Evolutionary conservation across 1,284 basidiomycete genomes (phyloP).

Genomic region (Boletus nobilissimus): DNA sequence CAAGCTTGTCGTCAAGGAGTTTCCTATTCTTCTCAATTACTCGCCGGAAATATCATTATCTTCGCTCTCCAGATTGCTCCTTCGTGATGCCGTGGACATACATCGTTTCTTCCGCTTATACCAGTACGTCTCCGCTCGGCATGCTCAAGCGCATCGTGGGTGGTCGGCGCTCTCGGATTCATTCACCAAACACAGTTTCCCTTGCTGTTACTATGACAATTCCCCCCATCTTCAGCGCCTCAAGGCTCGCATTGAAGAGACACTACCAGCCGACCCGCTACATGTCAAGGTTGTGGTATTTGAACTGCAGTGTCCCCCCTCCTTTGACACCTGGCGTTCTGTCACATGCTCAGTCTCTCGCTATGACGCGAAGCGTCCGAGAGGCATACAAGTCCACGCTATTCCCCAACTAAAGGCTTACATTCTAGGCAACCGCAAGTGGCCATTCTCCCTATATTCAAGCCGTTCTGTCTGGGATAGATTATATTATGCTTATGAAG

Average conservation of each 20-base stretch:
- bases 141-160: not conserved
- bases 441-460: not conserved
- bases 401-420: not conserved
- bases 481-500: not conserved
- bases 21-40: not conserved
- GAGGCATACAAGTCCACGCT: not conserved
- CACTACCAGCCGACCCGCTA: not conserved
- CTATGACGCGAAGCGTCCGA: too few species aligned
- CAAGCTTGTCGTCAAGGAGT: not conserved
- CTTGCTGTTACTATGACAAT: conserved; percentile 19
- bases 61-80: not conserved
- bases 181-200: conserved; percentile 39
- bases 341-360: not conserved
- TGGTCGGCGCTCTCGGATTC: not conserved
- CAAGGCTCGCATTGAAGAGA: not conserved
- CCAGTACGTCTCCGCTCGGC: not conserved
- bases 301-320: not conserved
- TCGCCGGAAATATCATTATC: not conserved
- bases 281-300: not conserved
- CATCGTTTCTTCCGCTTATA: conserved; percentile 1
- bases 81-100: not conserved
- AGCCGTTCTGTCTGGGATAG: not conserved
- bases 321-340: not conserved
- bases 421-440: not conserved
- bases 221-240: conserved; percentile 7